Evolutionary conservation across 2,329 filamentous ascomycete genomes (phyloP).

Genomic region (Amauroascus niger): DNA sequence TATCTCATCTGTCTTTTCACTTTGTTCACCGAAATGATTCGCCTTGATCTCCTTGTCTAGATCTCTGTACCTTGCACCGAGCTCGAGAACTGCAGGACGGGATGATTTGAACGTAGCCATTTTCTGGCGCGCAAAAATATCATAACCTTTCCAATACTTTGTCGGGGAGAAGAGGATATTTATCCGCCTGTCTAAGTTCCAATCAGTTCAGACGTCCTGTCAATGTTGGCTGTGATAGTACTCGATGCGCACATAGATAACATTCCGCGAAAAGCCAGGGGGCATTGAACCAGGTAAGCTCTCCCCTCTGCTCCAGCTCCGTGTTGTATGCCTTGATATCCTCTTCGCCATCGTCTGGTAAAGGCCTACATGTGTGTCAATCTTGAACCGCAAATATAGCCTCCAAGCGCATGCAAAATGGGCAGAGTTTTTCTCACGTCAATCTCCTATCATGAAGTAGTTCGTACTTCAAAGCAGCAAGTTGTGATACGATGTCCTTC

Average conservation of each 20-base stretch:
- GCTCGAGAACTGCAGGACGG: conserved; percentile 71
- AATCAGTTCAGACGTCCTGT: neutral
- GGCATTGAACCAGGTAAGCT: conserved; percentile 69
- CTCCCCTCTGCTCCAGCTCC: conserved; percentile 65
- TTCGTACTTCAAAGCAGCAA: conserved; percentile 85
- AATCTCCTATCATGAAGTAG: conserved; percentile 77
- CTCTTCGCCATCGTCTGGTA: conserved; percentile 63
- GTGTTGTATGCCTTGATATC: conserved; percentile 78
- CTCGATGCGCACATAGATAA: conserved; percentile 57
- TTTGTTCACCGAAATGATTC: conserved; percentile 39
- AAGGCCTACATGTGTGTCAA: conserved; percentile 44
- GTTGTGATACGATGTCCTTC: conserved; percentile 69
- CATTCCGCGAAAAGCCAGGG: conserved; percentile 91
- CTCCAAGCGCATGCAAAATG: neutral
- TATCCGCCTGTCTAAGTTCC: conserved; percentile 54
- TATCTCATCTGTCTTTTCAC: conserved; percentile 60
- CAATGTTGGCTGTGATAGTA: neutral
- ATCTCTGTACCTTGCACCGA: conserved; percentile 68
- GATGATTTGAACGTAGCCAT: conserved; percentile 87
- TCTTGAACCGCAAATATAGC: neutral
- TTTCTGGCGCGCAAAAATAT: conserved; percentile 84
- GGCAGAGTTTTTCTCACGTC: conserved; percentile 46
- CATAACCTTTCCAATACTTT: conserved; percentile 77
- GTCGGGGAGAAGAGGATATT: conserved; percentile 67
- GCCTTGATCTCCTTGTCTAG: conserved; percentile 58